These are phyloP conservation scores for Hypoxylon fragiforme DNA, from an alignment of 495 filamentous ascomycete species.

Conservation along the genomic window DNA sequence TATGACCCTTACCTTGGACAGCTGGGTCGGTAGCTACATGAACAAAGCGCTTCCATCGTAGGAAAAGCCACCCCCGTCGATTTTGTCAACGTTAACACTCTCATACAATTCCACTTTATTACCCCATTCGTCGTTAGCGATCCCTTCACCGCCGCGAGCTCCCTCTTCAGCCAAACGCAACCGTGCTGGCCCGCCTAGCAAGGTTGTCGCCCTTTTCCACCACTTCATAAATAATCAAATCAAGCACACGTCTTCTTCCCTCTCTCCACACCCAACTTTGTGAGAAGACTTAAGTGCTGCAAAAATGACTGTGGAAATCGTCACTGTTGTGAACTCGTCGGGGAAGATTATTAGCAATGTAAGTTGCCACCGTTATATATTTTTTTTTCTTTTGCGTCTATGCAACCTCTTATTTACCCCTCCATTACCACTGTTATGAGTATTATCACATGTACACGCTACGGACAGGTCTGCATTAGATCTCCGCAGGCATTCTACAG, in stretches of 20 bases:
- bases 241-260: conserved; percentile 10
- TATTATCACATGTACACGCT: conserved; percentile 4
- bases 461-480: conserved; percentile 21
- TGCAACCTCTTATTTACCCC: too few relatives aligned
- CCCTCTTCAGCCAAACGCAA: conserved; percentile 23
- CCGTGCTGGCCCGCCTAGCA: conserved; percentile 24
- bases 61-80: conserved; percentile 7
- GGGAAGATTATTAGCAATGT: conserved; percentile 91
- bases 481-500: too few relatives aligned
- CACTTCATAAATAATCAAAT: conserved; percentile 28
- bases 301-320: conserved; percentile 64
- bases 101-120: conserved; percentile 33
- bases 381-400: too few relatives aligned
- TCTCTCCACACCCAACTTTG: conserved; percentile 8
- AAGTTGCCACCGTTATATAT: conserved; percentile 47
- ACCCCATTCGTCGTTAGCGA: conserved; percentile 30
- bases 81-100: conserved; percentile 13
- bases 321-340: conserved; percentile 89
- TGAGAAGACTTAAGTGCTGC: conserved; percentile 11
- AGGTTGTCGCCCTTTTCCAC: conserved; percentile 30
- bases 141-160: conserved; percentile 34
- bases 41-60: conserved; percentile 16
- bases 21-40: background rate
- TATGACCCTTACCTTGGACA: background rate
- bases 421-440: background rate